Conservation (phyloP, 73 alveolate species). For the Breviolum minutum region DNA sequence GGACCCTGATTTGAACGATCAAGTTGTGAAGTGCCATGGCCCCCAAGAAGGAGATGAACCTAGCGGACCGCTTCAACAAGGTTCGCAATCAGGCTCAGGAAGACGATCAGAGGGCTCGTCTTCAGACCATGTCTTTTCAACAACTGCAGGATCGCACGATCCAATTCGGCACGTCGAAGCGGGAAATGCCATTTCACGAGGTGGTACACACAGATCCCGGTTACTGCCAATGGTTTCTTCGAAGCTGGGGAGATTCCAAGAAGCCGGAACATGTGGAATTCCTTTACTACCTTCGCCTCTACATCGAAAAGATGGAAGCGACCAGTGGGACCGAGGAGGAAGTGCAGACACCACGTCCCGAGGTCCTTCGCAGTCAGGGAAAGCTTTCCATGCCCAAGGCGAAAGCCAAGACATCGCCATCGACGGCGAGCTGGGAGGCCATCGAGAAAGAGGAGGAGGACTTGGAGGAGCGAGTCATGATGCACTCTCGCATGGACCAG, state of each 20-base stretch:
- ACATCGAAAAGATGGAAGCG: neutral
- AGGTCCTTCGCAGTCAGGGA: neutral
- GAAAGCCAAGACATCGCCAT: neutral
- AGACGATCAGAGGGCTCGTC: neutral
- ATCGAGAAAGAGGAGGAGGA: neutral
- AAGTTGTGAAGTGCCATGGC: too few relatives aligned
- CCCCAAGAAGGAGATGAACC: neutral
- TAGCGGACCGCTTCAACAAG: too few relatives aligned
- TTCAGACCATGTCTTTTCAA: neutral
- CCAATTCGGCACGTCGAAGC: neutral
- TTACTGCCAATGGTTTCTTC: neutral
- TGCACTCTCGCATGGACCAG: neutral
- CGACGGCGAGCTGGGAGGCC: neutral
- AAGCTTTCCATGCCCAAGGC: too few relatives aligned
- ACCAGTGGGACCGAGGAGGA: neutral
- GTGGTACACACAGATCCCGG: neutral
- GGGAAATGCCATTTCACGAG: neutral
- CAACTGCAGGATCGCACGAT: neutral
- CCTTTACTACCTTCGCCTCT: neutral
- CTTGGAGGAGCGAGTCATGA: neutral
- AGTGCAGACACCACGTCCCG: neutral
- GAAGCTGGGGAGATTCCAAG: neutral
- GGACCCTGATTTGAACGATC: too few relatives aligned
- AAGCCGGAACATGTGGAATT: neutral
- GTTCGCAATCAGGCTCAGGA: neutral